These are phyloP conservation scores for Sporothrix variecibatus DNA, from an alignment of 2,329 filamentous ascomycete species.

Conservation along the genomic window DNA sequence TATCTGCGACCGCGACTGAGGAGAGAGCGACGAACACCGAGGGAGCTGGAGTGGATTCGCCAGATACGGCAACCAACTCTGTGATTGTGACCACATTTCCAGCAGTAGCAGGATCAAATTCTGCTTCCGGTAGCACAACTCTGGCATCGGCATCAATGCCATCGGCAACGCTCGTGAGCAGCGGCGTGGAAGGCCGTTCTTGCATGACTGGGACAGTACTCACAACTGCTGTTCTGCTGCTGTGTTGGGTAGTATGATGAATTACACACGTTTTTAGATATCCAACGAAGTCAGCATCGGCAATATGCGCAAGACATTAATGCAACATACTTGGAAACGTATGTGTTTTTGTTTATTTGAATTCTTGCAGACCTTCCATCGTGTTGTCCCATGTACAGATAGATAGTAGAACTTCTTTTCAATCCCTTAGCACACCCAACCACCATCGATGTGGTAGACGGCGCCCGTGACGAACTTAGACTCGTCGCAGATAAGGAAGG, in stretches of 20 bases:
- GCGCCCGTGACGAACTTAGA: conserved; percentile 20
- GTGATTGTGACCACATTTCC: background rate
- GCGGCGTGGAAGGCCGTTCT: background rate
- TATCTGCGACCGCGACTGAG: background rate
- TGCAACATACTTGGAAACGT: too few species aligned
- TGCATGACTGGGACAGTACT: background rate
- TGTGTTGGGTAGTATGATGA: background rate
- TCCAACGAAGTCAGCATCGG: background rate
- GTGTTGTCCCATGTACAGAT: background rate
- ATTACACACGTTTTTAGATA: background rate
- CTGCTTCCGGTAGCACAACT: background rate
- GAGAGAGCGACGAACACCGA: background rate
- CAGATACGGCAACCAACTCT: background rate
- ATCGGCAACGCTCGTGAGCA: background rate
- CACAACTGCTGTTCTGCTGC: background rate
- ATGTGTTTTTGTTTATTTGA: background rate
- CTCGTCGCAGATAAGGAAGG: conserved; percentile 25
- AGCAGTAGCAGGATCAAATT: background rate
- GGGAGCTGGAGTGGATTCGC: background rate
- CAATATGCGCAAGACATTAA: background rate
- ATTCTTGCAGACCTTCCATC: background rate
- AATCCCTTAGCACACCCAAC: conserved; percentile 10
- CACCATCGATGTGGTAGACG: conserved; percentile 21
- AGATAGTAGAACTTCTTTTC: background rate
- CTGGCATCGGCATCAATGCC: background rate